Conservation (phyloP, 805 yeast genomes). For the Wickerhamiella galacta region DNA sequence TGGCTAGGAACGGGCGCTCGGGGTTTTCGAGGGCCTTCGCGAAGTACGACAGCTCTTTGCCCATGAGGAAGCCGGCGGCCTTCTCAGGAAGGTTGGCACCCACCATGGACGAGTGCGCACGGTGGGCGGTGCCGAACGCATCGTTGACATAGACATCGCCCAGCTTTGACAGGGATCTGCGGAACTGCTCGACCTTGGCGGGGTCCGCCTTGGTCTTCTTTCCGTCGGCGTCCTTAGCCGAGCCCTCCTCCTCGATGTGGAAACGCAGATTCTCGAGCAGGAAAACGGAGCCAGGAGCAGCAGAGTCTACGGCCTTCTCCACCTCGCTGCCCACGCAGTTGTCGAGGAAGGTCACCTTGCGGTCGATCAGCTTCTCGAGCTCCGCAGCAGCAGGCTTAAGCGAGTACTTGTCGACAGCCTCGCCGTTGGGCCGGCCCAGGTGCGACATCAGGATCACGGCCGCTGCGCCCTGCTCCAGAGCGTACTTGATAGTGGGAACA, state of each 20-base stretch:
- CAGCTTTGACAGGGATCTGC: constrained; percentile 73
- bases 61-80: constrained; percentile 97
- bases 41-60: constrained; percentile 92
- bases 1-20: constrained; percentile 93
- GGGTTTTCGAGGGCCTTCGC: constrained; percentile 98
- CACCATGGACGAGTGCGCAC: constrained; percentile 99
- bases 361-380: constrained; percentile 58
- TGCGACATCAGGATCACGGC: constrained; percentile 88
- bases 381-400: constrained; percentile 87
- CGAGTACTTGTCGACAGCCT: constrained; percentile 68
- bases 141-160: constrained; percentile 96
- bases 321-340: constrained; percentile 93
- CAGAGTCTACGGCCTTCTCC: constrained; percentile 57
- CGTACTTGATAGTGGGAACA: constrained; percentile 93
- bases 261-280: constrained; percentile 92
- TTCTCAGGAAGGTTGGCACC: constrained; percentile 90
- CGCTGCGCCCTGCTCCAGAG: constrained; percentile 77
- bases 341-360: constrained; percentile 61
- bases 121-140: constrained; percentile 98
- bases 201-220: constrained; percentile 77
- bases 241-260: constrained; percentile 88
- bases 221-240: constrained; percentile 81
- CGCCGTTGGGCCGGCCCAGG: constrained; percentile 99
- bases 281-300: constrained; percentile 67
- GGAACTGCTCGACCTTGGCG: constrained; percentile 72